Percentiles rank a stretch among this genome's conserved stretches.
phyloP scores from a whole-genome alignment of 495 filamentous ascomycete genomes.

The Cryomyces antarcticus region DNA sequence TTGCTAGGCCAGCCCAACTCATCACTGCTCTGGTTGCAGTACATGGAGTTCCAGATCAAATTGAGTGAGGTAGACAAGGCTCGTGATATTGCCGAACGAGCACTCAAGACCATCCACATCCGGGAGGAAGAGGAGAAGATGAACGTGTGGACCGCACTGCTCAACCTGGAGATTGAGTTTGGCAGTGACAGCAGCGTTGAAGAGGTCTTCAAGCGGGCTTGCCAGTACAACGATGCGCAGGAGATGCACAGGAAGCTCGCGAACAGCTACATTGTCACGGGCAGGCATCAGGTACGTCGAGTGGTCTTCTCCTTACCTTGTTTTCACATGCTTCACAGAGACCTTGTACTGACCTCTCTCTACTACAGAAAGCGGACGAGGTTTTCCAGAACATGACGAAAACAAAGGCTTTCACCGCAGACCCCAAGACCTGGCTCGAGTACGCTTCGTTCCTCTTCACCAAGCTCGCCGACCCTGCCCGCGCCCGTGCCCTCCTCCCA shows the following conservation, averaged over 20 bases:
- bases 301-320: conserved; percentile 1
- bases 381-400: conserved; percentile 73
- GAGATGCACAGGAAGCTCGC: conserved; percentile 78
- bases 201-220: conserved; percentile 77
- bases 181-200: conserved; percentile 71
- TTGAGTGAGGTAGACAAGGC: conserved; percentile 71
- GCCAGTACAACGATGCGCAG: conserved; percentile 79
- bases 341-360: conserved; percentile 16
- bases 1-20: conserved; percentile 83
- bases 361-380: conserved; percentile 58
- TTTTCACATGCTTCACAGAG: conserved; percentile 2
- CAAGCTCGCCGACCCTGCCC: conserved; percentile 40
- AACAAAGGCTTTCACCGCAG: conserved; percentile 55
- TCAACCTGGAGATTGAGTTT: conserved; percentile 86
- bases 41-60: conserved; percentile 93
- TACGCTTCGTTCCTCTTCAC: conserved; percentile 83
- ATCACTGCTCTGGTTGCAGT: conserved; percentile 76
- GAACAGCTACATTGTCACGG: conserved; percentile 85
- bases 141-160: conserved; percentile 82
- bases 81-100: conserved; percentile 71
- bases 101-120: conserved; percentile 71
- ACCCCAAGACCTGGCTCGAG: conserved; percentile 71
- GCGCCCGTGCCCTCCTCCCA: conserved; percentile 59
- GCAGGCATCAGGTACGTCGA: conserved; percentile 43
- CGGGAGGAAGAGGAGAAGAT: conserved; percentile 74